Base-by-base conservation (phyloP, 305 asterid genomes). In the Fraxinus sp. region DNA sequence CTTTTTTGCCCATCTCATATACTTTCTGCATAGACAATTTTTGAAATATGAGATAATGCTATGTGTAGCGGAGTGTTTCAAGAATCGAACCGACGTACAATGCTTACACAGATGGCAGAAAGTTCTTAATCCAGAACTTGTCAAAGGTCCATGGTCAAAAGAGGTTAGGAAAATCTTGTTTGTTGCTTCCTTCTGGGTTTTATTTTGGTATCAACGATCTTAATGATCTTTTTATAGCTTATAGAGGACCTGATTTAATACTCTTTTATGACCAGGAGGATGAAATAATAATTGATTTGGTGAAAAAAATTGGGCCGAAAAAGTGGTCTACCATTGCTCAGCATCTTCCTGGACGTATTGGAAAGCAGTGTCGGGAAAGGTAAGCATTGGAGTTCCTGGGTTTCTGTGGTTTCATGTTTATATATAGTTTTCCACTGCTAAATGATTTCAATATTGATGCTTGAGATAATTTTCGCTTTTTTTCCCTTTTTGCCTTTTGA, bases 61-160 rank as follows among this genome's bases (percentile, higher is more conserved):
- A 16, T 83, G 77, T 87, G 77, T 80, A 95, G 99, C 99, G 88
- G 98, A 93, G 90, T 93, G 98, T 87, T 93, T 97, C 90, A 94
- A 93, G 91, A 98, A 95, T 86, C 93, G 98, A 77, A 95, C 98
- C 49, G 98, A 95, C 91, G 98, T 95, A 74, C 98, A 97, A 89
- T 97, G 99, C 90, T 88, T 97, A 77, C 99, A 97, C 86, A 89
- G 99, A 90, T 97, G 99, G 99, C 99, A 95, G 90, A 97, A 97
- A 89, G 98, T 97, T 90, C 97, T 97, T 77, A 95, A 97, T 89
- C 99, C 98, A 18, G 98, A 97, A 64, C 99, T 97, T 84, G 97
- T 97, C 78, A 97, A 97, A 91, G 99, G 99, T 87, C 99, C 99
- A 74, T 97, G 99, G 99, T 91, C 99, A 30, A 97, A 94, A 92